phyloP scores from a whole-genome alignment of 495 filamentous ascomycete genomes.

The Neurospora sublineolata region DNA sequence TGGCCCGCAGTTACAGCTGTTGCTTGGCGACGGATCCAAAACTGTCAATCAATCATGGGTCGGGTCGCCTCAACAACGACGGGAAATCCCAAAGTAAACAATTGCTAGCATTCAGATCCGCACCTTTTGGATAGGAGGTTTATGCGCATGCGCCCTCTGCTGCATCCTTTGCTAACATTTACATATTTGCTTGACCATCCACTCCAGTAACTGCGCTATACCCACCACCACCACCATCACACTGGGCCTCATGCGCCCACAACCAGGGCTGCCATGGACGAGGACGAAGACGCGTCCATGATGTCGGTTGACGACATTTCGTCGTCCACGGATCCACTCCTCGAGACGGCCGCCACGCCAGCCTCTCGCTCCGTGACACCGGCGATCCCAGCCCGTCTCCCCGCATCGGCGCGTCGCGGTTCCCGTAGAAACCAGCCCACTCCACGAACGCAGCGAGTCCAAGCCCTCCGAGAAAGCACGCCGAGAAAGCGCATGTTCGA shows the following conservation, averaged over 20 bases:
- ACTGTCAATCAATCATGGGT: background rate
- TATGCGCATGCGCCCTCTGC: background rate
- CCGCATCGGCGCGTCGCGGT: conserved; percentile 18
- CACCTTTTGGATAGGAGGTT: background rate
- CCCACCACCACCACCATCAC: background rate
- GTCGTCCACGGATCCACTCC: conserved; percentile 39
- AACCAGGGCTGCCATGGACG: conserved; percentile 6
- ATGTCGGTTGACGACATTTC: conserved; percentile 26
- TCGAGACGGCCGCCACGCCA: conserved; percentile 20
- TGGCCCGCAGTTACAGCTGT: background rate
- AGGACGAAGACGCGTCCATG: conserved; percentile 11
- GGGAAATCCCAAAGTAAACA: background rate
- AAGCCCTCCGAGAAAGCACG: conserved; percentile 22
- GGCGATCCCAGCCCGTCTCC: background rate
- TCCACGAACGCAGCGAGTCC: conserved; percentile 13
- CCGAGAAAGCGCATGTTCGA: conserved; percentile 43
- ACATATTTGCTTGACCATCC: background rate
- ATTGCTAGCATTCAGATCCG: background rate
- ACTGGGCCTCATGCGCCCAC: background rate
- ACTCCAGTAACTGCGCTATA: background rate
- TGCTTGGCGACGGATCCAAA: background rate
- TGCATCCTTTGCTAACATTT: background rate
- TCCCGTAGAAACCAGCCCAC: conserved; percentile 13
- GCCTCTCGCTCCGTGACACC: conserved; percentile 14
- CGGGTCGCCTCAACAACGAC: background rate